Percentiles rank a stretch among this genome's conserved stretches.
Evolutionary conservation across 2,329 filamentous ascomycete genomes (phyloP).

Genomic region (Coniochaeta sp.): DNA sequence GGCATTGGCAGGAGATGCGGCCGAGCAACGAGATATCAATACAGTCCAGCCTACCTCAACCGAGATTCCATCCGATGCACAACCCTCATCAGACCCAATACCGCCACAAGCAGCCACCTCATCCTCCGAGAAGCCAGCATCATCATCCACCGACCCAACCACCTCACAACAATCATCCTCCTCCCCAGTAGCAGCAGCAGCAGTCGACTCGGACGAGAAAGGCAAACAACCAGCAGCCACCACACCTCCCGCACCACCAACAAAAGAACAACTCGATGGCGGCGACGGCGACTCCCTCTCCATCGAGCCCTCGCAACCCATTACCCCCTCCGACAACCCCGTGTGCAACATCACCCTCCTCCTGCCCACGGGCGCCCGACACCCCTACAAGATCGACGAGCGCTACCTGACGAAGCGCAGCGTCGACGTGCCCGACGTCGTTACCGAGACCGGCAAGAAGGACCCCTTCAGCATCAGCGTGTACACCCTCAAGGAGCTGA

Average conservation of each 20-base stretch:
- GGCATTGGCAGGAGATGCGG: neutral
- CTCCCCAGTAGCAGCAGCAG: neutral
- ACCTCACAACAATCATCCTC: neutral
- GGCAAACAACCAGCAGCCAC: neutral
- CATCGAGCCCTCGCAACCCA: conserved; percentile 21
- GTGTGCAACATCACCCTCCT: conserved; percentile 74
- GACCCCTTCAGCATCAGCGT: conserved; percentile 89
- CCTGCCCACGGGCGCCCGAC: conserved; percentile 71
- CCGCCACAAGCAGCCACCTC: neutral
- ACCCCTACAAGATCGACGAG: conserved; percentile 85
- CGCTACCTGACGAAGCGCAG: conserved; percentile 77
- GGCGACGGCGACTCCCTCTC: conserved; percentile 23
- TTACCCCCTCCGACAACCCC: conserved; percentile 22
- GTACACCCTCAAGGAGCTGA: conserved; percentile 90
- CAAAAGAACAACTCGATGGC: neutral
- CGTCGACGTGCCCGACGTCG: conserved; percentile 64
- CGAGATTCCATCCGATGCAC: neutral
- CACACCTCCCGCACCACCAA: neutral
- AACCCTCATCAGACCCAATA: neutral
- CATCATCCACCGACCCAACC: neutral
- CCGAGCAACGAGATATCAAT: neutral
- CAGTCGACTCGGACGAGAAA: neutral
- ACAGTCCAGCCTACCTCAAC: neutral
- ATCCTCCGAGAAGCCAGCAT: neutral
- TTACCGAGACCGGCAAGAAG: conserved; percentile 48